A percentile compares a stretch with the other conserved stretches of the same genome.
These are phyloP conservation scores for Aspergillus leporis DNA, from an alignment of 495 filamentous ascomycete species.

Conservation along the genomic window DNA sequence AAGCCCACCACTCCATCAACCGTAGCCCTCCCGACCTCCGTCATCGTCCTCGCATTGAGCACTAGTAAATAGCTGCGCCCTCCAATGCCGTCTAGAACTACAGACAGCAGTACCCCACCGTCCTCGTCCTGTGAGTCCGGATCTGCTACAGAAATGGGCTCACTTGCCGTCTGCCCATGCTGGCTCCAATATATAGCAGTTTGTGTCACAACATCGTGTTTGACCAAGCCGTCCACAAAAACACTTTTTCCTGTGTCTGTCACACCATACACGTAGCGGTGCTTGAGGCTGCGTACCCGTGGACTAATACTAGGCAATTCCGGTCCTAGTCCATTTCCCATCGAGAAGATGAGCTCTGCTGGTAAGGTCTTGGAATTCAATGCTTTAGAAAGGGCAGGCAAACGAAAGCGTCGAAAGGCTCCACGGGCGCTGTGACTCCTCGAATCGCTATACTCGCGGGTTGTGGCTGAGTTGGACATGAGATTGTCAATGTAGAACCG, in stretches of 20 bases:
- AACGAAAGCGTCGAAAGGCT: neutral
- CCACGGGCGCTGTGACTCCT: neutral
- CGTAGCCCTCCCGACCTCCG: neutral
- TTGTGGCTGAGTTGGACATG: neutral
- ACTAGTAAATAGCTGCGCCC: neutral
- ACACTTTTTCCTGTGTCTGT: neutral
- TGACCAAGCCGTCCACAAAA: neutral
- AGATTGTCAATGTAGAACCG: neutral
- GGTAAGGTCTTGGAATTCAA: neutral
- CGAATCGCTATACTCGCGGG: neutral
- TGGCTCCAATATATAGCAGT: neutral
- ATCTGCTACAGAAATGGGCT: neutral
- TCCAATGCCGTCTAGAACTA: neutral
- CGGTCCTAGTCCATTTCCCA: neutral
- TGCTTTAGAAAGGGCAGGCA: neutral
- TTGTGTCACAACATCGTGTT: neutral
- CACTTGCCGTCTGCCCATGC: neutral
- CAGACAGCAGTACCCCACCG: neutral
- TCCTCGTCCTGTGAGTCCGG: neutral
- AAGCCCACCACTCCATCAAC: neutral
- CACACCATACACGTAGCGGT: neutral
- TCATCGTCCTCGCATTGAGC: neutral
- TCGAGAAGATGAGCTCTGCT: neutral
- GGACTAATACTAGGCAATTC: neutral
- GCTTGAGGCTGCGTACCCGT: neutral